Percentiles rank a stretch among this genome's conserved stretches.
These are phyloP conservation scores for Solanum rostratum DNA, from an alignment of 257 asterid species.

Conservation along the genomic window DNA sequence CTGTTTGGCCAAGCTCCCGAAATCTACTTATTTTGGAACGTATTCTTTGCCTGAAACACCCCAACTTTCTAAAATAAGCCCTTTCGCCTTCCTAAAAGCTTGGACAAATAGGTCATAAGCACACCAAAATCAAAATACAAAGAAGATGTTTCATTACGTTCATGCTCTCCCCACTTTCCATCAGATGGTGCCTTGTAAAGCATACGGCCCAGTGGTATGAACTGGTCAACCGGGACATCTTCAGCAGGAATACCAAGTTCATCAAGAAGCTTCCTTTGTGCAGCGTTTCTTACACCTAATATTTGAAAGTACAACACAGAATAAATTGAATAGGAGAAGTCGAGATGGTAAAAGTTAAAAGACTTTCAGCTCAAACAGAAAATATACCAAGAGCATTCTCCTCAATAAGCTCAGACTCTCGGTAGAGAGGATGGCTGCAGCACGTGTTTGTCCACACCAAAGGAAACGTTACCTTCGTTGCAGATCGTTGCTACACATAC, in stretches of 20 bases:
- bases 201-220: constrained; percentile 80
- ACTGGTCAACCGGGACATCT: constrained; percentile 83
- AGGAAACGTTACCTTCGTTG: constrained; percentile 95
- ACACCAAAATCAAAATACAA: neutral
- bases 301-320: neutral
- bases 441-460: constrained; percentile 97
- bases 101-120: neutral
- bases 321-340: neutral
- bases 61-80: neutral
- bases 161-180: constrained; percentile 99
- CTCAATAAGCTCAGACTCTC: constrained; percentile 84
- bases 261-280: constrained; percentile 87
- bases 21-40: neutral
- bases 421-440: constrained; percentile 91
- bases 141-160: constrained; percentile 30
- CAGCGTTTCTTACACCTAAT: constrained; percentile 86
- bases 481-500: constrained; percentile 76
- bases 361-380: neutral
- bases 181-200: constrained; percentile 95
- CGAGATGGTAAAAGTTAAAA: neutral
- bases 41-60: neutral
- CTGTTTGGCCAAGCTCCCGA: neutral
- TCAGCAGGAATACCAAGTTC: constrained; percentile 85
- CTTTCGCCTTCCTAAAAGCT: neutral
- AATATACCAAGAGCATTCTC: constrained; percentile 66